phyloP scores from a whole-genome alignment of 2,329 filamentous ascomycete genomes.

The Colletotrichum theobromicola region DNA sequence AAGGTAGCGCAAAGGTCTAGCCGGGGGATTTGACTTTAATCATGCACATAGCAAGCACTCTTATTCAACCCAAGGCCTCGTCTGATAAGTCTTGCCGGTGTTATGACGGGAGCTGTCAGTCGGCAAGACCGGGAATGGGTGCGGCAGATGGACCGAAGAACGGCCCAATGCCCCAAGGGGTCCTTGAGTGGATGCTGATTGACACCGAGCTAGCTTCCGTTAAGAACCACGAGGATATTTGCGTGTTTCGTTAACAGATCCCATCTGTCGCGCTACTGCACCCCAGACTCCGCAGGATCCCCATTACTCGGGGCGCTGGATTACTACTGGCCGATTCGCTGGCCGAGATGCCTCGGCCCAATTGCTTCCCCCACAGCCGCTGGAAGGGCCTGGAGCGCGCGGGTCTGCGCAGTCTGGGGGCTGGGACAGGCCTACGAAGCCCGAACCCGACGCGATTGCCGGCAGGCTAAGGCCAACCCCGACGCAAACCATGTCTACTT shows the following conservation, averaged over 20 bases:
- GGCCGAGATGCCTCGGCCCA: slow-evolving; percentile 22
- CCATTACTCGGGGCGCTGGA: background rate
- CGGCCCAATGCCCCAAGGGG: background rate
- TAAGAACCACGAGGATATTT: accelerated
- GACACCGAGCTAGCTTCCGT: background rate
- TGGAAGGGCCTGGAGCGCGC: background rate
- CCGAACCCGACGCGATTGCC: slow-evolving; percentile 18
- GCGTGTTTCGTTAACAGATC: background rate
- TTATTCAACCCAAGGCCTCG: background rate
- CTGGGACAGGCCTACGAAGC: background rate
- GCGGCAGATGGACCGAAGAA: background rate
- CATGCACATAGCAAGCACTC: background rate
- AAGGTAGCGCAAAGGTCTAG: background rate
- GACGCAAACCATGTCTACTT: slow-evolving; percentile 16
- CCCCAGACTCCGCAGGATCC: slow-evolving; percentile 5
- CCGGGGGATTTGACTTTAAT: background rate
- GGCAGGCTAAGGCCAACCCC: slow-evolving; percentile 13
- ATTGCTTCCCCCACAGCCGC: slow-evolving; percentile 14
- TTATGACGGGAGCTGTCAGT: background rate
- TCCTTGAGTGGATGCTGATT: background rate
- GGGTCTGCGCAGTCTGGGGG: background rate
- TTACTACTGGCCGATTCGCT: background rate
- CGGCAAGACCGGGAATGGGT: background rate
- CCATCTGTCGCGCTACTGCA: slow-evolving; percentile 6
- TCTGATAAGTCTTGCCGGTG: background rate